Conservation (phyloP, 176 grass and related monocot genomes). For the Neostapfia colusana region DNA sequence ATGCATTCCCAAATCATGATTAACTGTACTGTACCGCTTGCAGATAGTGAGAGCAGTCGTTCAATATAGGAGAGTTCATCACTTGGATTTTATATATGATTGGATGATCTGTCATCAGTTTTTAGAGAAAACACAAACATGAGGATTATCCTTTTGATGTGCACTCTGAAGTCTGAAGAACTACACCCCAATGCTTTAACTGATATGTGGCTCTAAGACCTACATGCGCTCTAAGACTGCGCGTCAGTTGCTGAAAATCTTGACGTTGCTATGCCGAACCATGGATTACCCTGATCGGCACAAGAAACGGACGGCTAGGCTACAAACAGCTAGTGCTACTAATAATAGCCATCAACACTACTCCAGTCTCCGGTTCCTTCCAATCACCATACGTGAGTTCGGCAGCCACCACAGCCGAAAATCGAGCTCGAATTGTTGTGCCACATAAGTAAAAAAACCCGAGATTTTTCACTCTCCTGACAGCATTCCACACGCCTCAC, state of each 20-base stretch:
- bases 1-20: background rate
- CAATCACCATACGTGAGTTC: background rate
- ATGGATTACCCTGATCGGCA: background rate
- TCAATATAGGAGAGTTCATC: slow-evolving; percentile 5
- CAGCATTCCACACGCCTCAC: no score
- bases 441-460: background rate
- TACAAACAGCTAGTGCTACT: background rate
- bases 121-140: background rate
- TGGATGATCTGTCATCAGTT: background rate
- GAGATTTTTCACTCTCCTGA: background rate
- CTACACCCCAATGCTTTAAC: background rate
- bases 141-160: background rate
- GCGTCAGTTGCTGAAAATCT: background rate
- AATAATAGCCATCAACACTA: no score
- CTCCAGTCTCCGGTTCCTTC: background rate
- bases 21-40: background rate
- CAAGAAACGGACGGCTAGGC: background rate
- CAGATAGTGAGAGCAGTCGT: background rate
- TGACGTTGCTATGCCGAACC: background rate
- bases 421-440: background rate
- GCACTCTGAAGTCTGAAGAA: background rate
- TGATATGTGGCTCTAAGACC: background rate
- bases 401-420: background rate
- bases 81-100: background rate
- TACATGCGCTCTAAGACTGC: background rate